Percentiles rank a stretch among this genome's conserved stretches.
These are phyloP conservation scores for Sarcodon sp. DNA, from an alignment of 768 basidiomycete species.

Conservation along the genomic window DNA sequence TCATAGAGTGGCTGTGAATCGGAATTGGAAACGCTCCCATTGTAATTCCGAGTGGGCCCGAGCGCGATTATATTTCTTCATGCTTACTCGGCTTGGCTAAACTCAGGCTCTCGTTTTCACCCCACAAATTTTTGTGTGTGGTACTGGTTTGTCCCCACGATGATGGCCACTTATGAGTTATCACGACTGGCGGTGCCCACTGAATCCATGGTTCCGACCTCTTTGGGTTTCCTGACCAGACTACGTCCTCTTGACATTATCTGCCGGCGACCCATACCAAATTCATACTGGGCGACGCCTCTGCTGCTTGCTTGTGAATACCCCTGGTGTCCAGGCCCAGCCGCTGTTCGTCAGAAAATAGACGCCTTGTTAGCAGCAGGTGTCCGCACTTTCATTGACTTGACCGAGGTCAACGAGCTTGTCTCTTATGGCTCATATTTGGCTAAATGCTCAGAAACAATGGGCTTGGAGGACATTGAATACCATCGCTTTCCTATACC, in stretches of 20 bases:
- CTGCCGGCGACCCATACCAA: constrained; percentile 52
- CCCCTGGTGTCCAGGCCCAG: constrained; percentile 35
- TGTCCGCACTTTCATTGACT: constrained; percentile 72
- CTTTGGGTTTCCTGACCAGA: too few relatives aligned
- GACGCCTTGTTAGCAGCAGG: constrained; percentile 61
- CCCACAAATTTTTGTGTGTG: too few relatives aligned
- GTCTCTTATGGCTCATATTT: constrained; percentile 50
- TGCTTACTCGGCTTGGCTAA: too few relatives aligned
- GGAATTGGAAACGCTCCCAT: too few relatives aligned
- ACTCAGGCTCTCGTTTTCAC: too few relatives aligned
- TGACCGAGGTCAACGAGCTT: constrained; percentile 74
- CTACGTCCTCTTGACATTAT: constrained; percentile 2
- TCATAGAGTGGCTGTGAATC: too few relatives aligned
- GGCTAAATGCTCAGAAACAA: constrained; percentile 33
- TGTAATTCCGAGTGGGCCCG: too few relatives aligned
- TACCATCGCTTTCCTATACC: constrained; percentile 75
- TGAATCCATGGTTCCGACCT: not conserved
- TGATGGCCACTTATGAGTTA: not conserved
- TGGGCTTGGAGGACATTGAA: constrained; percentile 46
- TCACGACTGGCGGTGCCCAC: not conserved
- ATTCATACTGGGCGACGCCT: constrained; percentile 75
- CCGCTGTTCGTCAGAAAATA: constrained; percentile 47
- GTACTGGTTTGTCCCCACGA: not conserved
- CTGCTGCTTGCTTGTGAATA: constrained; percentile 71
- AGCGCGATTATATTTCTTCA: too few relatives aligned